Percentiles rank a stretch among this genome's conserved stretches.
phyloP scores from a whole-genome alignment of 1,284 basidiomycete species.

The Moesziomyces parantarcticus region DNA sequence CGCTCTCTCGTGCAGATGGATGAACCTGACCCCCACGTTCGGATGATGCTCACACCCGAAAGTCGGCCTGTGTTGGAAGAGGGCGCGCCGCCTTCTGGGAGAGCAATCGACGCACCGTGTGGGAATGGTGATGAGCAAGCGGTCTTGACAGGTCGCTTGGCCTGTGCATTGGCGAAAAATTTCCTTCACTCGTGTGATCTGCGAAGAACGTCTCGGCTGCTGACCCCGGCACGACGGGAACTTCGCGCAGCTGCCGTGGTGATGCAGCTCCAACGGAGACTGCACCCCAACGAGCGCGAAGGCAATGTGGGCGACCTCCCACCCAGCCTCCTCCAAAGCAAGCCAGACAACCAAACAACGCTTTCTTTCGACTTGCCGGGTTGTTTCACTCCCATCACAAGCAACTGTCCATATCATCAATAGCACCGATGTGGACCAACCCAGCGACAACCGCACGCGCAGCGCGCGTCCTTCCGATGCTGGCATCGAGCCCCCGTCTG shows the following conservation, averaged over 20 bases:
- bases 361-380: no score
- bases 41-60: no score
- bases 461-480: slow-evolving; percentile 15
- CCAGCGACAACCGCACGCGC: slow-evolving; percentile 21
- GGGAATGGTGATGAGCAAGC: not conserved
- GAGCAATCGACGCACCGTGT: not conserved
- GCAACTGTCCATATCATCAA: not conserved
- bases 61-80: no score
- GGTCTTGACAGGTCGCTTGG: not conserved
- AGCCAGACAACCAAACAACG: no score
- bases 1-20: no score
- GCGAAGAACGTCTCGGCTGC: slow-evolving; percentile 17
- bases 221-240: not conserved
- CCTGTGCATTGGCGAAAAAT: slow-evolving; percentile 21
- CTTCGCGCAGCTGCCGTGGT: not conserved
- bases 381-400: not conserved
- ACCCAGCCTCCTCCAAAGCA: no score
- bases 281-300: not conserved
- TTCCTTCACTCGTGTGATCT: not conserved
- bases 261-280: slow-evolving; percentile 16
- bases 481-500: slow-evolving; percentile 17
- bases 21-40: no score
- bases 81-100: no score
- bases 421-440: slow-evolving; percentile 13
- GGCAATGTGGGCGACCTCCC: not conserved